Conservation (phyloP, 139 green algal species). For the Chlorella sp. region DNA sequence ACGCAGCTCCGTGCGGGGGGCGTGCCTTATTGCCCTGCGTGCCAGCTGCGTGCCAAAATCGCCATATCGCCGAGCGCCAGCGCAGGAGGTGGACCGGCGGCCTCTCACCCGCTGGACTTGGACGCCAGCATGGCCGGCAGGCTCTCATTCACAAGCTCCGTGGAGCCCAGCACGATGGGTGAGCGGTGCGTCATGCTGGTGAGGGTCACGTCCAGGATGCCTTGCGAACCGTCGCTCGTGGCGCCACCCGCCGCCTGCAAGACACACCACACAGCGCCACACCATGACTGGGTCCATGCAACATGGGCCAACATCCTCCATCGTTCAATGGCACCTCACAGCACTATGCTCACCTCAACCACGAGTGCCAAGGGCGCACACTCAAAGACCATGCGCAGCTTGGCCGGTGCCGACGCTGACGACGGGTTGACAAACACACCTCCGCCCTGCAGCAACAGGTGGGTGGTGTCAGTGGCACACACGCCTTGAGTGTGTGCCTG, state of each 20-base stretch:
- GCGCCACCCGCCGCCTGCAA: neutral
- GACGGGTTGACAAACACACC: constrained; percentile 80
- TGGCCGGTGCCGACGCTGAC: constrained; percentile 51
- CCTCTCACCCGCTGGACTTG: too few species aligned
- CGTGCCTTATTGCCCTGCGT: too few species aligned
- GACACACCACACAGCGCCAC: neutral
- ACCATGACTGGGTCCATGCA: neutral
- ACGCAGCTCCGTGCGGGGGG: too few species aligned
- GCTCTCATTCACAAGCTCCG: neutral
- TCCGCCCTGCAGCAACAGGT: constrained; percentile 42
- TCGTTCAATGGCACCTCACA: neutral
- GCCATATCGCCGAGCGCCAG: too few species aligned
- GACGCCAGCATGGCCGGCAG: neutral
- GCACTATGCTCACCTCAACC: constrained; percentile 45
- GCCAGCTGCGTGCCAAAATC: too few species aligned
- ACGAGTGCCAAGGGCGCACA: constrained; percentile 66
- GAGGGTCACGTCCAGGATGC: neutral
- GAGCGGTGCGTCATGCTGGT: neutral
- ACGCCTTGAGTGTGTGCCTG: too few species aligned
- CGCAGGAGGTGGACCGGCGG: too few species aligned
- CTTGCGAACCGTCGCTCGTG: neutral
- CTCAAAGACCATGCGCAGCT: constrained; percentile 84
- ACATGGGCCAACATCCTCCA: neutral
- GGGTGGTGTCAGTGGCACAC: neutral
- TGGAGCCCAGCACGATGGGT: neutral